These are phyloP conservation scores for Boletellus ananas DNA, from an alignment of 768 basidiomycete species.

Conservation along the genomic window DNA sequence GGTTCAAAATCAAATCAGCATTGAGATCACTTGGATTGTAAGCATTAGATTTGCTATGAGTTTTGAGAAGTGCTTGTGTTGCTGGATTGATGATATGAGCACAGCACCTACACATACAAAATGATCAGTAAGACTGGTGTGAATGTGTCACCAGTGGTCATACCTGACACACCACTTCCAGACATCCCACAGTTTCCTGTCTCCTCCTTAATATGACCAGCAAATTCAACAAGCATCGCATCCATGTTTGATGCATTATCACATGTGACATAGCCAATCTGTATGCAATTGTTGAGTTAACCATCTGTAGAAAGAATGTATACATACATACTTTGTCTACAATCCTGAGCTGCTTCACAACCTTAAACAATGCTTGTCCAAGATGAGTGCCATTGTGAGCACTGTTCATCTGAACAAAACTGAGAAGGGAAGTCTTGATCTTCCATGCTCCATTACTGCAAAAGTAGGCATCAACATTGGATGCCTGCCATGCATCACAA, in stretches of 20 bases:
- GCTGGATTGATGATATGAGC: constrained; percentile 1
- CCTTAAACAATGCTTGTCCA: constrained; percentile 37
- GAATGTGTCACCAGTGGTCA: too few species aligned
- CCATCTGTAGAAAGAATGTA: too few species aligned
- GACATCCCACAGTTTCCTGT: background rate
- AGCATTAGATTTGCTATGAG: too few species aligned
- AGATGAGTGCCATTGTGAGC: constrained; percentile 36
- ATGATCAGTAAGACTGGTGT: too few species aligned
- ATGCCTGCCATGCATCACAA: background rate
- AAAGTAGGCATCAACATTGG: background rate
- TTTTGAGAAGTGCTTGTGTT: too few species aligned
- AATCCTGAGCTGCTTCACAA: constrained; percentile 27
- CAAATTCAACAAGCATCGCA: constrained; percentile 33
- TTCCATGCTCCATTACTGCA: too few species aligned
- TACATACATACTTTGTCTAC: constrained; percentile 31
- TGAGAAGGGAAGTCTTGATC: constrained; percentile 25
- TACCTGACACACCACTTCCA: background rate
- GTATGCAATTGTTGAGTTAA: too few species aligned
- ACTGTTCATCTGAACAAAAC: constrained; percentile 37
- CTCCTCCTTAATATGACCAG: background rate
- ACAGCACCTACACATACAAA: background rate
- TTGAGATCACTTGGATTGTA: too few species aligned
- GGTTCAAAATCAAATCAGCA: too few species aligned
- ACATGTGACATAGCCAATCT: constrained; percentile 33
- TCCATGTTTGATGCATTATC: constrained; percentile 38